Percentiles rank a stretch among this genome's conserved stretches.
Conservation (phyloP, 768 basidiomycete species). For the Gloeopeniophorella convolvens region DNA sequence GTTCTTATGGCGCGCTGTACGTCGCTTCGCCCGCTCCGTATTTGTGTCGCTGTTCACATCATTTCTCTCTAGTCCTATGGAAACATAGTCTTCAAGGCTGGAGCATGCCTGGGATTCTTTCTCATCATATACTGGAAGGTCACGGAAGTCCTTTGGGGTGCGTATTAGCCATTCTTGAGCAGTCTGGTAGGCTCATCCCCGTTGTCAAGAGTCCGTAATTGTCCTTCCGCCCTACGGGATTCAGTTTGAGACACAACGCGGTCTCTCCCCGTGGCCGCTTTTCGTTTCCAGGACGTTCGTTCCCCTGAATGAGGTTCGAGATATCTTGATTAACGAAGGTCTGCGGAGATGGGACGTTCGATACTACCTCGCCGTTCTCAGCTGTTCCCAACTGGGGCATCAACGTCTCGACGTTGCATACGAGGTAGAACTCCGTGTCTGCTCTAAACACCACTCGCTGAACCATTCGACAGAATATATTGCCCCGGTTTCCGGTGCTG, state of each 20-base stretch:
- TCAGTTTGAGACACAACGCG: constrained; percentile 67
- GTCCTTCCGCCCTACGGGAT: constrained; percentile 62
- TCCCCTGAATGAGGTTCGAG: constrained; percentile 44
- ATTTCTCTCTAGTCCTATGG: neutral
- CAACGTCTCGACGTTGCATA: constrained; percentile 49
- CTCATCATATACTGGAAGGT: constrained; percentile 32
- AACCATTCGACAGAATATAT: constrained; percentile 42
- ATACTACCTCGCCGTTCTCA: constrained; percentile 55
- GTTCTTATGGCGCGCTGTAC: constrained; percentile 25
- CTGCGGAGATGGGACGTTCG: constrained; percentile 64
- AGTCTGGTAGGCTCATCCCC: neutral
- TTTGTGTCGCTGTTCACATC: neutral
- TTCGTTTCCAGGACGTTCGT: constrained; percentile 48
- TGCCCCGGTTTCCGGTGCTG: constrained; percentile 59
- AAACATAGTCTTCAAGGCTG: neutral
- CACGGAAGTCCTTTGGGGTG: constrained; percentile 46
- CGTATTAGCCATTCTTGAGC: neutral
- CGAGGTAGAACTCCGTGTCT: too few relatives aligned
- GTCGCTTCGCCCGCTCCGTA: constrained; percentile 34
- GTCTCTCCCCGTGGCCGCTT: constrained; percentile 36
- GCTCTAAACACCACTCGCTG: too few relatives aligned
- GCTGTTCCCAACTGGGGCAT: constrained; percentile 25
- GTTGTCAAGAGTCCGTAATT: constrained; percentile 58
- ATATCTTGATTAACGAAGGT: constrained; percentile 71
- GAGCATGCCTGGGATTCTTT: constrained; percentile 16